Percentiles rank a stretch among this genome's conserved stretches.
phyloP scores from a whole-genome alignment of 441 rosid species.

The Mallotus japonicus region DNA sequence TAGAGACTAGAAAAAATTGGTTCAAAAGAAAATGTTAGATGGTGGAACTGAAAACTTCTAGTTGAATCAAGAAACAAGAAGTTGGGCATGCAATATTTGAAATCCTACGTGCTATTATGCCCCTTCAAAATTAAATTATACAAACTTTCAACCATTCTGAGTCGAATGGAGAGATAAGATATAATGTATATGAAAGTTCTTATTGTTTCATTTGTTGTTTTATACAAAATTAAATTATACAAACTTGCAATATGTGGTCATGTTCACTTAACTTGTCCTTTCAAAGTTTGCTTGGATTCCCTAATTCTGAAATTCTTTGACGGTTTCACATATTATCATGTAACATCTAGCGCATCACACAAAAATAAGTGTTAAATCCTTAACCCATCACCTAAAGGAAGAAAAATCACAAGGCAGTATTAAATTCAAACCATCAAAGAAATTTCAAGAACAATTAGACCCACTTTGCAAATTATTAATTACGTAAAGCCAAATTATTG shows the following conservation, averaged over 20 bases:
- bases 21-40: not conserved
- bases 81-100: not conserved
- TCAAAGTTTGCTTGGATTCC: not conserved
- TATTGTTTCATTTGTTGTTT: not conserved
- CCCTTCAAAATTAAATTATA: not conserved
- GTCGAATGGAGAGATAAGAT: not conserved
- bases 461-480: not conserved
- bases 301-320: not conserved
- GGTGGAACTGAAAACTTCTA: not conserved
- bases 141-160: not conserved
- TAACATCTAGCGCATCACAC: not conserved
- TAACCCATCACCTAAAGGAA: not conserved
- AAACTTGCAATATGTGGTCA: no score
- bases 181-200: not conserved
- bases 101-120: not conserved
- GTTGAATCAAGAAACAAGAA: not conserved
- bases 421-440: not conserved
- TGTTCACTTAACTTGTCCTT: not conserved
- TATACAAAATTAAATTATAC: no score
- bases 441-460: no score
- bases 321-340: constrained; percentile 1
- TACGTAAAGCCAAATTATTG: not conserved
- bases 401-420: not conserved
- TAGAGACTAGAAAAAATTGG: not conserved
- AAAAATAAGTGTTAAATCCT: not conserved